A percentile compares a stretch with the other conserved stretches of the same genome.
phyloP scores from a whole-genome alignment of 2,329 filamentous ascomycete genomes.

The Colletotrichum cereale region DNA sequence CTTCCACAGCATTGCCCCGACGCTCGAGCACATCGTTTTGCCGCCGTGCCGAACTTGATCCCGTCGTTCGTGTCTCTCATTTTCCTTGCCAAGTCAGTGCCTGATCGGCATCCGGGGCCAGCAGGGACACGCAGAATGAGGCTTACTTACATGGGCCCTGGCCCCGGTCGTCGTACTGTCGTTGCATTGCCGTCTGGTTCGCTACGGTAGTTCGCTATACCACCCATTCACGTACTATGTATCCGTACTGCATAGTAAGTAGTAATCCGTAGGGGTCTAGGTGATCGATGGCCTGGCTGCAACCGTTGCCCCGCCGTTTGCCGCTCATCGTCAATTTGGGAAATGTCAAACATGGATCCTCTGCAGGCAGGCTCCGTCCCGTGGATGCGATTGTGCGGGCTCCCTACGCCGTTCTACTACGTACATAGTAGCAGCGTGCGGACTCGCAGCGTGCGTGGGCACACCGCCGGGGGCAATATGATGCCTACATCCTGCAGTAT shows the following conservation, averaged over 20 bases:
- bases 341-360: not conserved
- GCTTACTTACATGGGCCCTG: conserved; percentile 34
- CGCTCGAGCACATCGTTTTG: not conserved
- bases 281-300: not conserved
- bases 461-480: conserved; percentile 20
- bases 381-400: not conserved
- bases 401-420: not conserved
- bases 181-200: conserved; percentile 4
- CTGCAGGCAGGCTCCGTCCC: not conserved
- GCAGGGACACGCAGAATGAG: conserved; percentile 36
- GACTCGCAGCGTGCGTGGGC: not conserved
- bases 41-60: not conserved
- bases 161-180: conserved; percentile 17
- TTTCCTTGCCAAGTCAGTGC: conserved; percentile 24
- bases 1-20: not conserved
- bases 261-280: conserved; percentile 21
- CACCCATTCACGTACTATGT: no score
- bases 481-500: conserved; percentile 21
- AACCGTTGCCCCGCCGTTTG: not conserved
- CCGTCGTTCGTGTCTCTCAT: conserved; percentile 6
- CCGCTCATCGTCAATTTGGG: conserved; percentile 6
- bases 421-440: not conserved
- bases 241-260: no score
- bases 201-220: no score
- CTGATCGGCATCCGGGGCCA: conserved; percentile 29